Percentiles rank a stretch among this genome's conserved stretches.
Evolutionary conservation across 176 grass and related monocot species (phyloP).

Genomic region (Hordeum vulgare): DNA sequence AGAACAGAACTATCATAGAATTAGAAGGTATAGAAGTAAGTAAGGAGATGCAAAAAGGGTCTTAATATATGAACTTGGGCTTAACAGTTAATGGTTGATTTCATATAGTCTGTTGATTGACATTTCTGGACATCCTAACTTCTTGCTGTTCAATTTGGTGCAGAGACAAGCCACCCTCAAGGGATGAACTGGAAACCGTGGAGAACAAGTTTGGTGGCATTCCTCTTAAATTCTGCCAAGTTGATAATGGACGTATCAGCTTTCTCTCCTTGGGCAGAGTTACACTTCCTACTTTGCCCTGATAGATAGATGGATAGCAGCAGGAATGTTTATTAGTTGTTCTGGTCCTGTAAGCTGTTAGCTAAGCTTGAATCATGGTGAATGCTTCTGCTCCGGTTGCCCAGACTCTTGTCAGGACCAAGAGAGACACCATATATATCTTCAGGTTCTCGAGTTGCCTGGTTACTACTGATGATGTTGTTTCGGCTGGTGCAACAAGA

Average conservation of each 20-base stretch:
- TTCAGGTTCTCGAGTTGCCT: slow-evolving; percentile 30
- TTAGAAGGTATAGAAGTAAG: background rate
- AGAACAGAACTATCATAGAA: background rate
- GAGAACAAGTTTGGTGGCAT: slow-evolving; percentile 28
- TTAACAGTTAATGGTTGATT: background rate
- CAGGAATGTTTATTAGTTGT: background rate
- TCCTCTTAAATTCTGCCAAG: slow-evolving; percentile 53
- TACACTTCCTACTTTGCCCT: slow-evolving; percentile 41
- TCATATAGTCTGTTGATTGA: background rate
- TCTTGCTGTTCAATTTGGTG: background rate
- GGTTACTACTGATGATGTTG: slow-evolving; percentile 8
- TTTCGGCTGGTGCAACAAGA: background rate
- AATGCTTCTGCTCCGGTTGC: background rate
- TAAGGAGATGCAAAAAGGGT: background rate
- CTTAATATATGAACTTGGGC: background rate
- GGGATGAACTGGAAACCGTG: slow-evolving; percentile 33
- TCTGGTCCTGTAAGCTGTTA: background rate
- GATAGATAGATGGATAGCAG: slow-evolving; percentile 5
- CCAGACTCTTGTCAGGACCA: background rate
- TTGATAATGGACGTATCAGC: slow-evolving; percentile 45
- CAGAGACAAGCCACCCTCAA: slow-evolving; percentile 45
- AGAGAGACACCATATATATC: slow-evolving; percentile 21
- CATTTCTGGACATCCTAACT: background rate
- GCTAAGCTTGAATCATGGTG: background rate
- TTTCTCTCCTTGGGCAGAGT: slow-evolving; percentile 49